Evolutionary conservation across 129 eudicot genomes (phyloP).

Genomic region (Helianthus tuberosus): DNA sequence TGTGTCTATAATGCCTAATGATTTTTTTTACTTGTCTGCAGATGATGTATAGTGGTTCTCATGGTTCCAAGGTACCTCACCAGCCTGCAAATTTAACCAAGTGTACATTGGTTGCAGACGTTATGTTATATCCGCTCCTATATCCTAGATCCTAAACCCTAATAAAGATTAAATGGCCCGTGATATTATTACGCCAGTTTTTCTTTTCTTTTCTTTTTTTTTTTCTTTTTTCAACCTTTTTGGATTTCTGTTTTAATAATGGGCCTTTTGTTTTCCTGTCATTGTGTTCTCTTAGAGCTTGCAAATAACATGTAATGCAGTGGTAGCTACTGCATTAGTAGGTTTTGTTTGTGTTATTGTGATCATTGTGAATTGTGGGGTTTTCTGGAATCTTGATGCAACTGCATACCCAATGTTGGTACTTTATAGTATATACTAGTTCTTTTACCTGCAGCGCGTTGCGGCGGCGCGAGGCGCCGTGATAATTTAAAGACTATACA

Average conservation of each 20-base stretch:
- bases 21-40: constrained; percentile 20
- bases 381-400: constrained; percentile 14
- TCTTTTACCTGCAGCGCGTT: no score
- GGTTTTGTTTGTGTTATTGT: background rate
- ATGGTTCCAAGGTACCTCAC: constrained; percentile 24
- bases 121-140: background rate
- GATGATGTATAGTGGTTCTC: constrained; percentile 33
- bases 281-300: background rate
- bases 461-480: no score
- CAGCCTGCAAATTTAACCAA: constrained; percentile 27
- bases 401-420: background rate
- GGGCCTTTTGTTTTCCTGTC: constrained; percentile 14
- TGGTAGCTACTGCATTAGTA: background rate
- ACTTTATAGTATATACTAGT: background rate
- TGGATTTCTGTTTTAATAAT: background rate
- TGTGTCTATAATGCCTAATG: background rate
- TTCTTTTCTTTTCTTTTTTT: background rate
- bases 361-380: background rate
- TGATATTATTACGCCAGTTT: background rate
- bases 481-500: no score
- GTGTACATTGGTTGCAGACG: constrained; percentile 32
- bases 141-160: constrained; percentile 9
- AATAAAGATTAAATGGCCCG: constrained; percentile 31
- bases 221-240: background rate
- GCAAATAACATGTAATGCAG: constrained; percentile 16